phyloP scores from a whole-genome alignment of 2,329 filamentous ascomycete species.

The Neonectria ditissima region DNA sequence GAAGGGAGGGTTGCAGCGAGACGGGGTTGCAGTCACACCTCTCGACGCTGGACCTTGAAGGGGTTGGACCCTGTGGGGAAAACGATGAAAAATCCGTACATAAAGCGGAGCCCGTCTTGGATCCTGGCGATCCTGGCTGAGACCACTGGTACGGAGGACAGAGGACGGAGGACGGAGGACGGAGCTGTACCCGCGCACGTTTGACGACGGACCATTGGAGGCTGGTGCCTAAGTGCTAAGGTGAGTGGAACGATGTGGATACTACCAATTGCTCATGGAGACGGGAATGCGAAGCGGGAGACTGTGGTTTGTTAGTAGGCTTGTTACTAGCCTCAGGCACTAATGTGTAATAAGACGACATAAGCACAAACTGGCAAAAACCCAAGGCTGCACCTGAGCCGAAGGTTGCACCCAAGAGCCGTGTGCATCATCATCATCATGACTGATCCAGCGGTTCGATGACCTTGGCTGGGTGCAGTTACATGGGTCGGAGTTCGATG shows the following conservation, averaged over 20 bases:
- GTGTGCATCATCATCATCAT: background rate
- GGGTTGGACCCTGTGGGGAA: constrained; percentile 7
- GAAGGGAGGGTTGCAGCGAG: constrained; percentile 13
- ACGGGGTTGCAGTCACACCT: constrained; percentile 5
- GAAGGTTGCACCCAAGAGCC: background rate
- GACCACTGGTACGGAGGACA: background rate
- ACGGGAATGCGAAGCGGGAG: background rate
- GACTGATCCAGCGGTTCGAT: background rate
- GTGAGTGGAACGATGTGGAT: background rate
- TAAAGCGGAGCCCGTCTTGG: constrained; percentile 34
- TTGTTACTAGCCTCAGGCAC: background rate
- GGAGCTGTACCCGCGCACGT: background rate
- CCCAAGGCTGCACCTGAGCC: background rate
- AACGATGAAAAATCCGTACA: constrained; percentile 30
- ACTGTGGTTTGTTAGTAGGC: no score
- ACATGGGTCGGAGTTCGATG: background rate
- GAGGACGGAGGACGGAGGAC: no score
- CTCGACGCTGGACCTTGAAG: background rate
- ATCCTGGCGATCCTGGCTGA: constrained; percentile 23
- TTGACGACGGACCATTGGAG: constrained; percentile 39
- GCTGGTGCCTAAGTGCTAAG: background rate
- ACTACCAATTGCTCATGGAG: no score
- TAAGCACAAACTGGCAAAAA: background rate
- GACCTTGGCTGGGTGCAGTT: background rate
- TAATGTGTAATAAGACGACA: background rate